These are phyloP conservation scores for Pseudodiploospora longispora DNA, from an alignment of 2,329 filamentous ascomycete species.

Conservation along the genomic window DNA sequence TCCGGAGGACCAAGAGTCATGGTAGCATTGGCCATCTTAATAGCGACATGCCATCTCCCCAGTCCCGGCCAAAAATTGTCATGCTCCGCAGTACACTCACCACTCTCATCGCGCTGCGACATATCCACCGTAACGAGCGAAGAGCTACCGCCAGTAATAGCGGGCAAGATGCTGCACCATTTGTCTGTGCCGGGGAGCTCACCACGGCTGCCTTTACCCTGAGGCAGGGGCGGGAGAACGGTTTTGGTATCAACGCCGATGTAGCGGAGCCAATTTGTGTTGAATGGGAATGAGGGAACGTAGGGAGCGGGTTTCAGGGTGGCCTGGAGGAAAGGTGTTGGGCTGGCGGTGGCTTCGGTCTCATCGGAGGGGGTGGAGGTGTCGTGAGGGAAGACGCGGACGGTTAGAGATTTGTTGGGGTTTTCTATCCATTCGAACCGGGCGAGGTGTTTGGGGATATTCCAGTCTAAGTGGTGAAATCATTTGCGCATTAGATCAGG, in stretches of 20 bases:
- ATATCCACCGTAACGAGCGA: slow-evolving; percentile 41
- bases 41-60: slow-evolving; percentile 35
- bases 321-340: slow-evolving; percentile 36
- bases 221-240: slow-evolving; percentile 41
- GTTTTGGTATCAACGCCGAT: slow-evolving; percentile 35
- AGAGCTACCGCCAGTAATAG: slow-evolving; percentile 20
- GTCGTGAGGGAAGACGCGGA: slow-evolving; percentile 39
- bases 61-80: slow-evolving; percentile 42
- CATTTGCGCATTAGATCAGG: not conserved
- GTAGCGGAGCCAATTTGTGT: slow-evolving; percentile 27
- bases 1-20: slow-evolving; percentile 21
- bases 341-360: slow-evolving; percentile 24
- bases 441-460: slow-evolving; percentile 48
- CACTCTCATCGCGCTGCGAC: slow-evolving; percentile 24
- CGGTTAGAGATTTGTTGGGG: slow-evolving; percentile 27
- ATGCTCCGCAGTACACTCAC: slow-evolving; percentile 11
- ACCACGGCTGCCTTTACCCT: slow-evolving; percentile 26
- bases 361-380: slow-evolving; percentile 16
- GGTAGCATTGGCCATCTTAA: slow-evolving; percentile 29
- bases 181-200: slow-evolving; percentile 38
- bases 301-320: slow-evolving; percentile 34
- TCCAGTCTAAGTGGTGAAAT: slow-evolving; percentile 36
- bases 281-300: slow-evolving; percentile 36
- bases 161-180: slow-evolving; percentile 35
- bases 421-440: slow-evolving; percentile 37